Base-by-base conservation (phyloP, 2,329 filamentous ascomycete species). In the Nemania sp. region DNA sequence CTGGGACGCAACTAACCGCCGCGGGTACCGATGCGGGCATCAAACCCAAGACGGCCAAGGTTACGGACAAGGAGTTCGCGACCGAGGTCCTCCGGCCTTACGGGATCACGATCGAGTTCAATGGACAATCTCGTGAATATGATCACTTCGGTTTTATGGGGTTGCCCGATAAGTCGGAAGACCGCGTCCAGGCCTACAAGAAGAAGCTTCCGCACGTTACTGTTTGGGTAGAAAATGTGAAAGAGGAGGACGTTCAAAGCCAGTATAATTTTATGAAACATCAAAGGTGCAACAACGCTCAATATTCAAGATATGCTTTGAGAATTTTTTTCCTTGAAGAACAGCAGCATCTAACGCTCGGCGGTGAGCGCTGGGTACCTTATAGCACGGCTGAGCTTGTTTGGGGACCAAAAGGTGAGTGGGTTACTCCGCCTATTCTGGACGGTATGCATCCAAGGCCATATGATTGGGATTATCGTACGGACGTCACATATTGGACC, bases 401-500 rank as follows among this genome's bases (percentile, higher is more conserved):
- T 52, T 52, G 49, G 24, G 18, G 11, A 26, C 24, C 24, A 26
- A 52, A 29, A 52, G 49, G 49, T 27, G 7, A 29, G 24, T 52
- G 24, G 22, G 11, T 24, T 29, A 26, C 49, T 29, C 49, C 49
- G 15, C 49, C 49, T 52, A 15, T 52, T 29, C 49, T 29, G 15
- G 13, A 6, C 3, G 11, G 26, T 52, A 15, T 29, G 24, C 49
- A 29, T 52, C 49, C 49, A 52, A 52, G 26, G 49, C 24, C 4
- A 29, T 52, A 52, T 26, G 49, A 52, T 27, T 52, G 49, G 49
- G 49, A 29, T 29, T 18, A 27, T 52, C 13, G 49, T 4, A n/a
- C 49, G 22, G 49, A 52, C 15, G 13, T 18, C 49, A 27, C 24
- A 52, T 52, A 52, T 52, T n/a, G 24, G 7, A 29, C 35, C 15